A percentile compares a stretch with the other conserved stretches of the same genome.
These are phyloP conservation scores for Xylariaceae sp. DNA, from an alignment of 2,329 filamentous ascomycete genomes.

Conservation along the genomic window DNA sequence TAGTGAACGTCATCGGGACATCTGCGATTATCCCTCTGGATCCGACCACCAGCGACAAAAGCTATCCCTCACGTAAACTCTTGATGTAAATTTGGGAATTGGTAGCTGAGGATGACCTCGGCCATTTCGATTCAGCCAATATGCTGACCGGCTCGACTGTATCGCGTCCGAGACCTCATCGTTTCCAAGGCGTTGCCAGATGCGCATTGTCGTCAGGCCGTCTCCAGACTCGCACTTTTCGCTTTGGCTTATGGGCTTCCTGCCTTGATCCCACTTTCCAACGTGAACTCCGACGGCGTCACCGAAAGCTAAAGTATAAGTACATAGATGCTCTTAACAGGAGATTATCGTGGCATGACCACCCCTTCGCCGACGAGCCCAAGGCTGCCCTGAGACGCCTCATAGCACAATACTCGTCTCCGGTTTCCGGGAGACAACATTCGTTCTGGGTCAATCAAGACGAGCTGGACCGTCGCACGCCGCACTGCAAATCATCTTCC, in stretches of 20 bases:
- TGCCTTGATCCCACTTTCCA: slow-evolving; percentile 41
- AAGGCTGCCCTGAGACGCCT: slow-evolving; percentile 40
- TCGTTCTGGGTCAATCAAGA: slow-evolving; percentile 37
- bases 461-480: slow-evolving; percentile 37
- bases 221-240: slow-evolving; percentile 46
- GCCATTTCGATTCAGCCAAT: slow-evolving; percentile 17
- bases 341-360: slow-evolving; percentile 46
- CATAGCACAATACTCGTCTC: slow-evolving; percentile 40
- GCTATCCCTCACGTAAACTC: not conserved
- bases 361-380: slow-evolving; percentile 33
- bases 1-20: too few species aligned
- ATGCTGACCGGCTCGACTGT: slow-evolving; percentile 35
- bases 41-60: too few species aligned
- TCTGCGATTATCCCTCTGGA: too few species aligned
- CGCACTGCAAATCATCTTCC: not conserved
- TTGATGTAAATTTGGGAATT: slow-evolving; percentile 6
- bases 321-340: slow-evolving; percentile 45
- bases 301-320: slow-evolving; percentile 43
- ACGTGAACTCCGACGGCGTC: slow-evolving; percentile 44
- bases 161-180: slow-evolving; percentile 28
- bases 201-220: slow-evolving; percentile 14
- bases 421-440: slow-evolving; percentile 25
- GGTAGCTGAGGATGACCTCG: slow-evolving; percentile 13
- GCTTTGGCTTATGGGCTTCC: slow-evolving; percentile 47
- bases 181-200: slow-evolving; percentile 16